phyloP scores from a whole-genome alignment of 306 rosid genomes.

The Fragaria iinumae region DNA sequence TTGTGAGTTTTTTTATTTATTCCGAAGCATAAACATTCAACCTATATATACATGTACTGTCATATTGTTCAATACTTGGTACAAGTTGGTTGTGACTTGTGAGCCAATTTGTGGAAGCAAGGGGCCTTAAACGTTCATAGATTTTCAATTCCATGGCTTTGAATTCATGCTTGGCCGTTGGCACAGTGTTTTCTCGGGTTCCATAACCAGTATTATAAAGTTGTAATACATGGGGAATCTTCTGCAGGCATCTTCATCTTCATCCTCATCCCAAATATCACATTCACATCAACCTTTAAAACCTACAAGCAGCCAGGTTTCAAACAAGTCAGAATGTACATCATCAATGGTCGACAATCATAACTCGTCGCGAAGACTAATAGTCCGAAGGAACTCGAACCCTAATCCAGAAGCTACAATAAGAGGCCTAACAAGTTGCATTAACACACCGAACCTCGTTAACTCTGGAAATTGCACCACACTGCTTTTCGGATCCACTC shows the following conservation, averaged over 20 bases:
- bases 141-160: background rate
- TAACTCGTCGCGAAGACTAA: background rate
- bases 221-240: background rate
- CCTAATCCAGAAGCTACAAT: background rate
- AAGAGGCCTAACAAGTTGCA: slow-evolving; percentile 13
- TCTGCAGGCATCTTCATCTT: slow-evolving; percentile 8
- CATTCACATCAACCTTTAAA: background rate
- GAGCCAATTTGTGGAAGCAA: background rate
- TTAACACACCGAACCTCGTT: slow-evolving; percentile 5
- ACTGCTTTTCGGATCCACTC: slow-evolving; percentile 17
- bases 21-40: background rate
- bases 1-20: slow-evolving; percentile 1
- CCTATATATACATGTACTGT: no score
- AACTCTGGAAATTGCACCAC: slow-evolving; percentile 10
- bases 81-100: background rate
- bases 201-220: background rate
- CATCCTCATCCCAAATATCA: slow-evolving; percentile 6
- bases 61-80: background rate
- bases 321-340: background rate
- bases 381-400: slow-evolving; percentile 2
- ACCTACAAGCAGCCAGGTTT: slow-evolving; percentile 3
- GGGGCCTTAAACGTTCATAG: background rate
- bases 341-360: background rate
- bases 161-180: background rate
- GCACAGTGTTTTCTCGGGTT: background rate